Percentiles rank a stretch among this genome's conserved stretches.
phyloP scores from a whole-genome alignment of 306 rosid genomes.

The Medicago lupulina region DNA sequence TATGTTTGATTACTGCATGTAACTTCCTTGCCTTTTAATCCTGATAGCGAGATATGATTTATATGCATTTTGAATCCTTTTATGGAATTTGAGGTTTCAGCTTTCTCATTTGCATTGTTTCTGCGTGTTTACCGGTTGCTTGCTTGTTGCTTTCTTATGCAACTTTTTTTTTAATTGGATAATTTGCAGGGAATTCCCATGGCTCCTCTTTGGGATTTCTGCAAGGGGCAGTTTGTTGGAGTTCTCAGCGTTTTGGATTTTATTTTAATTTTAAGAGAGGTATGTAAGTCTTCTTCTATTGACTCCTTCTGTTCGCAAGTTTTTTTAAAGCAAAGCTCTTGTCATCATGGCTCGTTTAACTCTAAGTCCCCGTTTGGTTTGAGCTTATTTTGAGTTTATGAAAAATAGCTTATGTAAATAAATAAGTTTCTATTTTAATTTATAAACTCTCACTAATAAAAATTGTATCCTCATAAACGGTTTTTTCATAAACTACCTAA shows the following conservation, averaged over 20 bases:
- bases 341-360: conserved; percentile 6
- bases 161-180: conserved; percentile 45
- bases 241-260: conserved; percentile 92
- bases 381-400: too few relatives aligned
- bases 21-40: conserved; percentile 30
- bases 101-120: conserved; percentile 20
- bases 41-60: not conserved
- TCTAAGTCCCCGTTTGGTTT: too few relatives aligned
- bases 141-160: conserved; percentile 38
- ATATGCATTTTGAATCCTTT: conserved; percentile 32
- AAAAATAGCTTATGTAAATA: too few relatives aligned
- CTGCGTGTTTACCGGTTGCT: conserved; percentile 32
- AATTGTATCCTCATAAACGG: too few relatives aligned
- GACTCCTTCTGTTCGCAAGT: conserved; percentile 35
- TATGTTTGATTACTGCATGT: conserved; percentile 28
- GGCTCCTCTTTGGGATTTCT: conserved; percentile 96
- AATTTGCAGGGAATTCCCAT: conserved; percentile 81
- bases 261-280: conserved; percentile 96
- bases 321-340: conserved; percentile 41
- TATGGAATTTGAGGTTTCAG: conserved; percentile 11
- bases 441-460: too few relatives aligned
- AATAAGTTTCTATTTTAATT: too few relatives aligned
- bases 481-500: too few relatives aligned
- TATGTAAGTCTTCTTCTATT: conserved; percentile 48
- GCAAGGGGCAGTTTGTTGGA: conserved; percentile 92